Conservation (phyloP, 176 grass and related monocot species). For the Phragmites australis region DNA sequence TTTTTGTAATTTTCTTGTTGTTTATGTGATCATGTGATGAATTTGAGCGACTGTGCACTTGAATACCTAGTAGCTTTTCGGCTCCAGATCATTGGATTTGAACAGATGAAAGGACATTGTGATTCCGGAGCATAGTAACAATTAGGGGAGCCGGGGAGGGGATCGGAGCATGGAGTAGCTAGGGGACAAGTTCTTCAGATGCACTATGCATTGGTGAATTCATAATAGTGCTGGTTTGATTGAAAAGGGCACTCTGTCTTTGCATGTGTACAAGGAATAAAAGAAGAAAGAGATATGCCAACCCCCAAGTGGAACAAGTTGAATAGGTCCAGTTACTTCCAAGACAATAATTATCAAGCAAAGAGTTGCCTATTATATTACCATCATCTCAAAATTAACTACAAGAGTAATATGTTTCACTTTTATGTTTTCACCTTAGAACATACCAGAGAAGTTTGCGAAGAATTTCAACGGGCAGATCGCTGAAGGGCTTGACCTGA, state of each 20-base stretch:
- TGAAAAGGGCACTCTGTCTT: slow-evolving; percentile 23
- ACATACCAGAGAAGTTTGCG: slow-evolving; percentile 43
- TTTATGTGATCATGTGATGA: no score
- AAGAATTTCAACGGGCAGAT: slow-evolving; percentile 41
- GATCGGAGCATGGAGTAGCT: no score
- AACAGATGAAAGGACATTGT: no score
- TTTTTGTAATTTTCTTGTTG: no score
- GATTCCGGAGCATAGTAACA: no score
- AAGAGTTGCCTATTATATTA: not conserved
- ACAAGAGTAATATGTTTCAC: not conserved
- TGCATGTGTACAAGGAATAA: slow-evolving; percentile 40
- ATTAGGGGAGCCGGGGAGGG: not conserved
- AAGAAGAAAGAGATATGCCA: slow-evolving; percentile 35
- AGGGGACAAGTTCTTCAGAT: slow-evolving; percentile 29
- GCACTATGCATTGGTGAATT: slow-evolving; percentile 13
- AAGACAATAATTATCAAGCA: no score
- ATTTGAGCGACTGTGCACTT: no score
- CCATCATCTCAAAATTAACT: not conserved
- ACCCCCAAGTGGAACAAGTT: slow-evolving; percentile 16
- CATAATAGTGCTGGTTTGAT: not conserved
- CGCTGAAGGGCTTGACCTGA: slow-evolving; percentile 22
- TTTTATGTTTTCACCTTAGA: slow-evolving; percentile 38
- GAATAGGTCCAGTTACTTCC: no score
- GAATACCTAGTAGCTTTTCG: no score
- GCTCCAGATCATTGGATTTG: no score